Evolutionary conservation across 139 green algal species (phyloP), one percentile per base, ranked within the genome.

Genomic region (Micromonas commoda): DNA sequence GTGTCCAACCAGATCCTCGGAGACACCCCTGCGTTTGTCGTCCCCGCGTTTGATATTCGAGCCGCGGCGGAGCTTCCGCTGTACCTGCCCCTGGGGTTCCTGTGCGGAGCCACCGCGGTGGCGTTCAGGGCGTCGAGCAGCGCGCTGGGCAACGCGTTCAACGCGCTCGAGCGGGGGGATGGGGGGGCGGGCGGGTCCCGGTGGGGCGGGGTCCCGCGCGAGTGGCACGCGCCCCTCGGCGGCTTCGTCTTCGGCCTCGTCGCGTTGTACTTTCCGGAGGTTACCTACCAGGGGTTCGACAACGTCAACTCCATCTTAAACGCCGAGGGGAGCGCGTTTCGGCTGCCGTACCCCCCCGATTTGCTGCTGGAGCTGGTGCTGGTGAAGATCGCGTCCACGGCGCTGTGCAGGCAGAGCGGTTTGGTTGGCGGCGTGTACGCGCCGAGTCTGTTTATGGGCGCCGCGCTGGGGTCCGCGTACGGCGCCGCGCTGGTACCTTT

Each of bases 371-470:
- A 92, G 71, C 88, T 94, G n/a, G 81, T 89, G 37, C 73, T 77
- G 1, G 87, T 87, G 31, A 98, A 98, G 85, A 87, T 98, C n/a
- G 81, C 91, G 2, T 87, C 89, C 32, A 98, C 94, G 1, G 75
- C 87, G 32, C 79, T 97, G 28, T 96, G 88, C 76, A 83, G 87
- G 35, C 90, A 90, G 24, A 88, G 81, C 1, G 91, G 92, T 3
- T 83, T 96, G 19, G 90, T 97, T 63, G 94, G 94, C 2, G 94
- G 94, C 19, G 82, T 97, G 16, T 98, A 97, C 77, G 93, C 94
- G 26, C 94, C 94, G 2, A 94, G 89, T 3, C 91, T 98, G 39
- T 97, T 98, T 82, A 92, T 98, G 38, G 94, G 92, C 45, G 86
- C 87, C 81, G 67, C 86, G 80, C 23, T 90, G 51, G 60, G 87